phyloP scores from a whole-genome alignment of 192 early-diverging fungal species.

The Cetraspora pellucida region DNA sequence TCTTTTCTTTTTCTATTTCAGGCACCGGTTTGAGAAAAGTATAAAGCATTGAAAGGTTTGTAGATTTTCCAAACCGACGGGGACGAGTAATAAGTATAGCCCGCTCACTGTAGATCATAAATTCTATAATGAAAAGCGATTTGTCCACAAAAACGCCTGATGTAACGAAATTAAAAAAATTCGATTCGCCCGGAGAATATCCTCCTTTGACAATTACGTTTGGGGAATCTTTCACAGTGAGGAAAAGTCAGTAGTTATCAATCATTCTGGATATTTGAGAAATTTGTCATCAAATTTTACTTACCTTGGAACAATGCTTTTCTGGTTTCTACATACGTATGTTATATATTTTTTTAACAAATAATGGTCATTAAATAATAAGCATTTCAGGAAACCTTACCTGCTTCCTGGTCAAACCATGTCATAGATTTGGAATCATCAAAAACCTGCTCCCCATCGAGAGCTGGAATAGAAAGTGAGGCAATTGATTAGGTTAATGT shows the following conservation, averaged over 20 bases:
- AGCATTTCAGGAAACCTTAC: slow-evolving; percentile 13
- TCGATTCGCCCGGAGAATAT: slow-evolving; percentile 9
- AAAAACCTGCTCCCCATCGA: not conserved
- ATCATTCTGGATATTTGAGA: not conserved
- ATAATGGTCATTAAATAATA: slow-evolving; percentile 12
- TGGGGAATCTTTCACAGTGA: not conserved
- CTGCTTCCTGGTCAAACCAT: not conserved
- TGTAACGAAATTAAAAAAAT: slow-evolving; percentile 1
- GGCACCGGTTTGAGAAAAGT: slow-evolving; percentile 13
- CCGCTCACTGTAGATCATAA: slow-evolving; percentile 2
- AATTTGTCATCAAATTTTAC: slow-evolving; percentile 15
- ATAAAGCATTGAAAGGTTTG: slow-evolving; percentile 32
- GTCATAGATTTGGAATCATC: not conserved
- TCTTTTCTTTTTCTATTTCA: not conserved
- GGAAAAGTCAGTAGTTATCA: slow-evolving; percentile 9
- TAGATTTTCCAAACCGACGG: slow-evolving; percentile 28
- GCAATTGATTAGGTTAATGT: not conserved
- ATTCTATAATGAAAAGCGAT: slow-evolving; percentile 31
- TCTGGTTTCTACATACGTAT: slow-evolving; percentile 7
- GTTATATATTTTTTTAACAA: slow-evolving; percentile 19
- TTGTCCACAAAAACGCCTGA: slow-evolving; percentile 27
- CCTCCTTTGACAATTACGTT: not conserved
- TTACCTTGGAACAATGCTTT: slow-evolving; percentile 5
- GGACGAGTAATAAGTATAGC: slow-evolving; percentile 31
- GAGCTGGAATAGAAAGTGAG: not conserved